These are phyloP conservation scores for Piper betle DNA, from an alignment of 164 flowering plant genomes.

Conservation along the genomic window DNA sequence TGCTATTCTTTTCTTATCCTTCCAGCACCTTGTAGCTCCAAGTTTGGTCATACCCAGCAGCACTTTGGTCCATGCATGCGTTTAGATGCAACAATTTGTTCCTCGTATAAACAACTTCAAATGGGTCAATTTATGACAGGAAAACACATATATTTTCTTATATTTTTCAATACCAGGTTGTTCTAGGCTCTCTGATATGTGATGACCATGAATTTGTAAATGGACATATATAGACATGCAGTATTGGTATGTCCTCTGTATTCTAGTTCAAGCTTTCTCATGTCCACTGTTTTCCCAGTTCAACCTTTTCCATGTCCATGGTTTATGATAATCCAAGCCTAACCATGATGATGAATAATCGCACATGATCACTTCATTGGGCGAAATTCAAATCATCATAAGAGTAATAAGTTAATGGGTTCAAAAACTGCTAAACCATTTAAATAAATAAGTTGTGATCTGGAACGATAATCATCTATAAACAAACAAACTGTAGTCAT, in stretches of 20 bases:
- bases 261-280: too few species aligned
- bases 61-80: background rate
- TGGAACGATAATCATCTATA: background rate
- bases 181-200: background rate
- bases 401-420: background rate
- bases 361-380: too few species aligned
- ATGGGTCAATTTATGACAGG: background rate
- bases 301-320: too few species aligned
- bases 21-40: too few species aligned
- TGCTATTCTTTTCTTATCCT: too few species aligned
- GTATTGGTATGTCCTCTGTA: too few species aligned
- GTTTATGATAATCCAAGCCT: too few species aligned
- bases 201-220: too few species aligned
- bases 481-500: background rate
- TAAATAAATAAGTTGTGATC: too few species aligned
- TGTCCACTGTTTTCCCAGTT: too few species aligned
- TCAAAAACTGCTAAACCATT: background rate
- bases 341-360: too few species aligned
- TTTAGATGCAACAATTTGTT: background rate
- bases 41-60: too few species aligned
- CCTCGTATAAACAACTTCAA: background rate
- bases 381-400: background rate
- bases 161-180: background rate
- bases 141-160: background rate
- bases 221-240: background rate